Evolutionary conservation across 495 filamentous ascomycete genomes (phyloP).

Genomic region (Parathielavia appendiculata): DNA sequence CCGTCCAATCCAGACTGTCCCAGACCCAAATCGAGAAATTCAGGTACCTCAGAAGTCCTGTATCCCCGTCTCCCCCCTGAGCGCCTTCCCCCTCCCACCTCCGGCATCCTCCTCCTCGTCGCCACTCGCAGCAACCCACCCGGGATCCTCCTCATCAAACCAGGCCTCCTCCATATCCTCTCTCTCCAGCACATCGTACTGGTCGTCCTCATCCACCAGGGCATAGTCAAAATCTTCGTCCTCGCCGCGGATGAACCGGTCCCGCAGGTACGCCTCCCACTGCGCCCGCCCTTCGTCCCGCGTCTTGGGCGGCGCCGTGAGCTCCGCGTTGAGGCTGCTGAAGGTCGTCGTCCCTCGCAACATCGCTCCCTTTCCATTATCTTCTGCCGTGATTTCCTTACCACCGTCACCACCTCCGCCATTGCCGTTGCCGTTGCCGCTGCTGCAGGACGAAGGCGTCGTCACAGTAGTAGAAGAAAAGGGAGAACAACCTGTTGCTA

Average conservation of each 20-base stretch:
- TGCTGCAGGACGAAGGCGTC: background rate
- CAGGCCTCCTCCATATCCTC: slow-evolving; percentile 58
- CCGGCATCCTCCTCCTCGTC: slow-evolving; percentile 48
- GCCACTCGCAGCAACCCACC: slow-evolving; percentile 49
- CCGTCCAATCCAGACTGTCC: too few species aligned
- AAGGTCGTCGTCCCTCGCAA: slow-evolving; percentile 17
- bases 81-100: slow-evolving; percentile 33
- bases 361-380: background rate
- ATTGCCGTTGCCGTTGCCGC: slow-evolving; percentile 8
- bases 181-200: slow-evolving; percentile 62
- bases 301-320: slow-evolving; percentile 51
- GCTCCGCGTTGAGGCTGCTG: slow-evolving; percentile 53
- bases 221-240: slow-evolving; percentile 75
- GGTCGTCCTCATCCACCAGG: slow-evolving; percentile 62
- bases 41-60: slow-evolving; percentile 63
- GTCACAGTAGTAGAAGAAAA: background rate
- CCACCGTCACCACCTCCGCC: background rate
- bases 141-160: slow-evolving; percentile 71
- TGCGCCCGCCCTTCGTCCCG: slow-evolving; percentile 60
- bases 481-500: too few species aligned
- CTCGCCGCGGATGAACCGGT: slow-evolving; percentile 64
- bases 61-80: slow-evolving; percentile 69
- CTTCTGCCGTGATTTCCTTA: background rate
- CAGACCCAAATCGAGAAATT: too few species aligned
- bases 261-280: slow-evolving; percentile 64